Evolutionary conservation across 352 stramenopile species (phyloP).

Genomic region (Sclerospora graminicola): DNA sequence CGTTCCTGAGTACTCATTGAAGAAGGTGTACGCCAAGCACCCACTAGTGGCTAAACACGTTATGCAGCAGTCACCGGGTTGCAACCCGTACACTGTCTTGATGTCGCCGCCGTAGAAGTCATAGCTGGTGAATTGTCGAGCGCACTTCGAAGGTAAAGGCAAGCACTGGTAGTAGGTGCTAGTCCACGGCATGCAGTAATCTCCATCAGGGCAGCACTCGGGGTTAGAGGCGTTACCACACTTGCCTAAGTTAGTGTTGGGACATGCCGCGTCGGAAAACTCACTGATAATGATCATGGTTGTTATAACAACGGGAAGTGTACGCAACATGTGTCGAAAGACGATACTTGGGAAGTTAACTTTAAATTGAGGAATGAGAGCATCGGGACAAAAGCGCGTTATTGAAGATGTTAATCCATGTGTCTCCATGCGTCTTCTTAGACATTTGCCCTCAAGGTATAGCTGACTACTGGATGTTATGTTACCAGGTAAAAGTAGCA

Average conservation of each 20-base stretch:
- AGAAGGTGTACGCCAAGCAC: constrained; percentile 45
- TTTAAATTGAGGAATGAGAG: no score
- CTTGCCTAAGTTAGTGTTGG: constrained; percentile 11
- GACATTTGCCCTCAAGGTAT: no score
- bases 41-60: constrained; percentile 27
- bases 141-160: constrained; percentile 19
- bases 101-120: constrained; percentile 47
- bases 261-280: constrained; percentile 7
- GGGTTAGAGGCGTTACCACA: constrained; percentile 17
- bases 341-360: no score
- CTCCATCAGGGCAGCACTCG: constrained; percentile 23
- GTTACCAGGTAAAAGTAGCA: no score
- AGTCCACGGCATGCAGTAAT: constrained; percentile 37
- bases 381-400: no score
- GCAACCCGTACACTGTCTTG: constrained; percentile 21
- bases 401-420: no score
- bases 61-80: constrained; percentile 27
- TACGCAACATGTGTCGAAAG: constrained; percentile 9
- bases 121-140: constrained; percentile 27
- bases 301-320: constrained; percentile 2
- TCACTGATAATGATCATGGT: constrained; percentile 1
- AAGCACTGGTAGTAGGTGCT: constrained; percentile 30
- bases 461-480: no score
- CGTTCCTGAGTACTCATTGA: constrained; percentile 20
- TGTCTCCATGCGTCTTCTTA: no score